phyloP scores from a whole-genome alignment of 2,329 filamentous ascomycete genomes.

The Botrytis fragariae region DNA sequence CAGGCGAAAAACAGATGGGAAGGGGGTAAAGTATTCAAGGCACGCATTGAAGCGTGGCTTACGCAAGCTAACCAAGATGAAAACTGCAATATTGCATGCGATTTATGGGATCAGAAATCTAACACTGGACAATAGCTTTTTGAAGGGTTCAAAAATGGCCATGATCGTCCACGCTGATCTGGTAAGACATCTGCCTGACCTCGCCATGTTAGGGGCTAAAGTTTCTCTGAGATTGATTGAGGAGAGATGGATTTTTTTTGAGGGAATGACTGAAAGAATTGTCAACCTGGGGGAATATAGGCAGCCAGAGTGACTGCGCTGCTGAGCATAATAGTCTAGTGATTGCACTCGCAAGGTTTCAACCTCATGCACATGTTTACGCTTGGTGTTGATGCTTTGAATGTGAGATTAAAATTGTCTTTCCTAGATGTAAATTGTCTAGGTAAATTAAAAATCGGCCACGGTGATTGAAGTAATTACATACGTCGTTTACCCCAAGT shows the following conservation, averaged over 20 bases:
- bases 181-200: not conserved
- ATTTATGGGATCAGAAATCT: not conserved
- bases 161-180: not conserved
- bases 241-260: not conserved
- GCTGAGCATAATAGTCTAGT: not conserved
- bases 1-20: not conserved
- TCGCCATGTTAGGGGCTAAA: not conserved
- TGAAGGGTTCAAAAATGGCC: not conserved
- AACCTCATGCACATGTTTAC: not conserved
- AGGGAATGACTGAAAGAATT: not conserved
- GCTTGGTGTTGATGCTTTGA: not conserved
- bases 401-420: too few species aligned
- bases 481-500: not conserved
- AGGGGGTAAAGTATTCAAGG: not conserved
- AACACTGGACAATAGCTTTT: not conserved
- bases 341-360: not conserved
- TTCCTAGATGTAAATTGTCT: not conserved
- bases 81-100: not conserved
- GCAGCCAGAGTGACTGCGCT: not conserved
- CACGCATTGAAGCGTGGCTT: not conserved
- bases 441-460: not conserved
- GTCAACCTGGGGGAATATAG: fast-evolving
- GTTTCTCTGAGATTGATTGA: not conserved
- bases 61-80: not conserved
- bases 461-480: not conserved